Conservation (phyloP, 495 filamentous ascomycete genomes). For the Xylaria acuta region DNA sequence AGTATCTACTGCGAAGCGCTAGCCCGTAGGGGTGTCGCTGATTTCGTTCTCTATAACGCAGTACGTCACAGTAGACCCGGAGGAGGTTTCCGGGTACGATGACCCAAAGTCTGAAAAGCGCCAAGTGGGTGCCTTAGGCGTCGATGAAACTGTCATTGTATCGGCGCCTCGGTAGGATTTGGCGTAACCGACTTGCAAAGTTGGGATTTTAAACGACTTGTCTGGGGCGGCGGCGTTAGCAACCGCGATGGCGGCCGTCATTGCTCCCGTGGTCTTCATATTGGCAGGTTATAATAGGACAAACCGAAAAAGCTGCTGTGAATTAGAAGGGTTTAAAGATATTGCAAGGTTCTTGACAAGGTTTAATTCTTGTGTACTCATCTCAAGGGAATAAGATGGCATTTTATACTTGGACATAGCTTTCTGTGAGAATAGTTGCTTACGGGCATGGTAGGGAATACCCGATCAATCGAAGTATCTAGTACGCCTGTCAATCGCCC, state of each 20-base stretch:
- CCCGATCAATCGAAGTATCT: not conserved
- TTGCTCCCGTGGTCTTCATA: not conserved
- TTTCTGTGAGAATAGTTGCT: not conserved
- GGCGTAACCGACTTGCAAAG: not conserved
- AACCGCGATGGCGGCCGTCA: not conserved
- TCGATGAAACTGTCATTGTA: not conserved
- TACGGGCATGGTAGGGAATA: not conserved
- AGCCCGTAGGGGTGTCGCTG: not conserved
- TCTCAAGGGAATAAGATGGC: not conserved
- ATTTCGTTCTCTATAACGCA: not conserved
- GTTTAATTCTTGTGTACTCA: not conserved
- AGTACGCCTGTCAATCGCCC: no score
- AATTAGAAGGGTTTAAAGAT: not conserved
- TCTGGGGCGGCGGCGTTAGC: not conserved
- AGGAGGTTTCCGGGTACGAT: not conserved
- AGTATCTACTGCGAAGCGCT: not conserved
- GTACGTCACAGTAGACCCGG: not conserved
- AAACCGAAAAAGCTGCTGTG: not conserved
- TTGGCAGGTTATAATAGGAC: not conserved
- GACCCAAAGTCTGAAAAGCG: not conserved
- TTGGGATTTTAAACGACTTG: not conserved
- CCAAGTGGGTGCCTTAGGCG: not conserved
- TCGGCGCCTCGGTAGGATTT: not conserved
- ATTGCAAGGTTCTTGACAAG: not conserved
- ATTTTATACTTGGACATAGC: not conserved